Base-by-base conservation (phyloP, 2,329 filamentous ascomycete genomes). In the Sclerotinia sclerotiorum region DNA sequence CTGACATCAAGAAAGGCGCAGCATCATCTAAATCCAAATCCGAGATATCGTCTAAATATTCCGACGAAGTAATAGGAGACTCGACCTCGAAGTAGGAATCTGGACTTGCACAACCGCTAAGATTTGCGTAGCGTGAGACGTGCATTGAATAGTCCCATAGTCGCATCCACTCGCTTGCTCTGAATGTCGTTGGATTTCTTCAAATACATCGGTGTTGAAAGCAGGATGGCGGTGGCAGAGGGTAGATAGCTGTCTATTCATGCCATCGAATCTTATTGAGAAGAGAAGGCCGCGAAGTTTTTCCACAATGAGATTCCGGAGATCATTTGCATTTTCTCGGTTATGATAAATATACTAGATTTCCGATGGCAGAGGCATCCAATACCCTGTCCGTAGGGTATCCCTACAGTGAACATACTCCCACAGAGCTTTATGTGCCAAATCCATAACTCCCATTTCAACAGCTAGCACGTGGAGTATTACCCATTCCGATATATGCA, bases 401-500 rank as follows among this genome's bases (percentile, higher is more conserved):
- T 46, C 42, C 19, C 35, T 49, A 10, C 52, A 56, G 44, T 60
- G 35, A 5, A 48, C 17, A 52, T 66, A 68, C 24, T 51, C 46
- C 19, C 19, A 39, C 5, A 49, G 6, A 35, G 61, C 54, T 35
- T 57, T 46, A 27, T 51, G 52, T 1, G 67, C 67, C n/a, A 66
- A 32, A 24, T 68, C 61, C 24, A 17, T 27, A 4, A 44, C 60
- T 3, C 35, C 60, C 19, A 68, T 39, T 8, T 68, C 27, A 17
- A 48, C 42, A 1, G 67, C 46, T 15, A 66, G 27, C 6, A 27
- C 3, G 5, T 68, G 24, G 2, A 68, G 67, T 1, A 54, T 24
- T 1, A 58, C 17, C 67, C 67, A 66, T 60, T 68, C 61, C 1
- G 61, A 68, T 7, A 66, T 46, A 13, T 58, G 61, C 1, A 11